phyloP scores from a whole-genome alignment of 805 yeast species.

The Zygosaccharomyces pseudorouxii region DNA sequence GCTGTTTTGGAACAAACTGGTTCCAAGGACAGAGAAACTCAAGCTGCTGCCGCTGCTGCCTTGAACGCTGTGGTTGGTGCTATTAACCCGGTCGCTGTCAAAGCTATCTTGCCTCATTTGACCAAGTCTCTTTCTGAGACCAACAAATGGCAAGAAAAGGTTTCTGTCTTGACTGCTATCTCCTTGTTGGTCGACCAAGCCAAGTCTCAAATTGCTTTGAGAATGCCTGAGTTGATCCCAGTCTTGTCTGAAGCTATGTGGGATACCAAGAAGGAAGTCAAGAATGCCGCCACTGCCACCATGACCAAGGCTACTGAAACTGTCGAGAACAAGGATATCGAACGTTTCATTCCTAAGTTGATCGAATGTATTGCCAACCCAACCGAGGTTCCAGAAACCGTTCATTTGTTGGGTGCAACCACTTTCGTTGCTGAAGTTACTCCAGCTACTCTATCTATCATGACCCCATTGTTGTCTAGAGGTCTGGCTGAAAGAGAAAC shows the following conservation, averaged over 20 bases:
- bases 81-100: slow-evolving; percentile 89
- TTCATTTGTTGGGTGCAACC: slow-evolving; percentile 98
- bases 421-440: slow-evolving; percentile 99
- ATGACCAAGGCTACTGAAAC: slow-evolving; percentile 96
- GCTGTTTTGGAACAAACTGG: slow-evolving; percentile 75
- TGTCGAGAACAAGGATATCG: slow-evolving; percentile 99
- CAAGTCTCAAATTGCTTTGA: slow-evolving; percentile 90
- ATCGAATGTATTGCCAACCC: slow-evolving; percentile 96
- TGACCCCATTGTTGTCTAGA: slow-evolving; percentile 98
- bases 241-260: slow-evolving; percentile 99
- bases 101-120: slow-evolving; percentile 80
- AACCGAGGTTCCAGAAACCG: slow-evolving; percentile 97
- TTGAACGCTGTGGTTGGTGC: slow-evolving; percentile 72
- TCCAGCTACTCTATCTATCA: slow-evolving; percentile 97
- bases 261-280: slow-evolving; percentile 99
- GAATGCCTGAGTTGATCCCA: slow-evolving; percentile 99
- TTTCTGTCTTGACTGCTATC: slow-evolving; percentile 79
- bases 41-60: slow-evolving; percentile 70
- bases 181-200: slow-evolving; percentile 89
- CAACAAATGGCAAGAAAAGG: slow-evolving; percentile 98
- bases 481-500: slow-evolving; percentile 99
- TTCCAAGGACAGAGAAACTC: slow-evolving; percentile 79
- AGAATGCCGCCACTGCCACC: slow-evolving; percentile 92
- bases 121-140: slow-evolving; percentile 61
- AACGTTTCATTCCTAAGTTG: slow-evolving; percentile 96